phyloP scores from a whole-genome alignment of 2,329 filamentous ascomycete species.

The Talaromyces sp. region DNA sequence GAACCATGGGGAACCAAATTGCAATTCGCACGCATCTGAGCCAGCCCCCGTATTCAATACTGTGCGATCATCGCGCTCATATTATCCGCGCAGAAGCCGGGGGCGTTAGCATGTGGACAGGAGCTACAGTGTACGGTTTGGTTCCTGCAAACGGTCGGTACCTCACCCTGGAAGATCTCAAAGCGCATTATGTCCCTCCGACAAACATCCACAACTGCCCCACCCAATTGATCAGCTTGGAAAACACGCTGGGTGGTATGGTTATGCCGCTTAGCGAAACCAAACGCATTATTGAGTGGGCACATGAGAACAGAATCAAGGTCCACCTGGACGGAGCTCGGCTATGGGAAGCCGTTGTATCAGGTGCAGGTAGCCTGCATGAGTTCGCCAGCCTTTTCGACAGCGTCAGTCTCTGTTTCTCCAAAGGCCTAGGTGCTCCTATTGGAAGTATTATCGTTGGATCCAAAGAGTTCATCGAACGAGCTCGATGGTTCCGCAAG shows the following conservation, averaged over 20 bases:
- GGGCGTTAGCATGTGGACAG: slow-evolving; percentile 65
- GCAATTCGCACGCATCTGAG: slow-evolving; percentile 71
- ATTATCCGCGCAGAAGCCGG: slow-evolving; percentile 63
- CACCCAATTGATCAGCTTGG: slow-evolving; percentile 73
- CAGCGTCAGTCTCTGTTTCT: slow-evolving; percentile 72
- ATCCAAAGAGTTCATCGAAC: slow-evolving; percentile 53
- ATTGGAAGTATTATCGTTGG: slow-evolving; percentile 72
- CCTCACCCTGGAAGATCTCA: slow-evolving; percentile 71
- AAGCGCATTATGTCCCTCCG: slow-evolving; percentile 56
- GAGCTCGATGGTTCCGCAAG: slow-evolving; percentile 73
- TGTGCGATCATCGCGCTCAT: slow-evolving; percentile 75
- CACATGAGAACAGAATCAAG: slow-evolving; percentile 57
- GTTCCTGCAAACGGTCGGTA: slow-evolving; percentile 66
- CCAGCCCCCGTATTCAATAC: slow-evolving; percentile 72
- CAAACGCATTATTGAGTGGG: slow-evolving; percentile 65
- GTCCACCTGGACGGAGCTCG: slow-evolving; percentile 76
- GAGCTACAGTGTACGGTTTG: slow-evolving; percentile 64
- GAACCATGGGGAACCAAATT: slow-evolving; percentile 93
- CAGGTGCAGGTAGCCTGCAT: slow-evolving; percentile 60
- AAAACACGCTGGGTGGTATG: slow-evolving; percentile 78
- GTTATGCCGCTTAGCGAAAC: slow-evolving; percentile 72
- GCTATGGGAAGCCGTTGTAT: slow-evolving; percentile 73
- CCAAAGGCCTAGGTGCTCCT: slow-evolving; percentile 76
- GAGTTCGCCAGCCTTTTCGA: slow-evolving; percentile 68
- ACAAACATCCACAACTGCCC: slow-evolving; percentile 73